Base-by-base conservation (phyloP, 495 filamentous ascomycete genomes). In the Penicillium parvum region DNA sequence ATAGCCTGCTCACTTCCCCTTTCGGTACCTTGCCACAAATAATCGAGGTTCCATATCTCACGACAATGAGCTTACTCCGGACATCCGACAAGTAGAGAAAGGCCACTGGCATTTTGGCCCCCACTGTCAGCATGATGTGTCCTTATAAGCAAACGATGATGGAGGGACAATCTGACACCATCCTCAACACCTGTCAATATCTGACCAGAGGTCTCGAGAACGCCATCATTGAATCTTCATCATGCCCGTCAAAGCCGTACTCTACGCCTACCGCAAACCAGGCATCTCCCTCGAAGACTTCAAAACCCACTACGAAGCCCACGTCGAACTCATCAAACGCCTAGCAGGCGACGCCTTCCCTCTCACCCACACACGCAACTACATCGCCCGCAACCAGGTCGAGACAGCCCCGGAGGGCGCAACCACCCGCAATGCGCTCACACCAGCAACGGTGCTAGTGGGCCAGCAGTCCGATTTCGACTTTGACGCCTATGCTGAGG, bases 381-480 rank as follows among this genome's bases (percentile, higher is more conserved):
- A 60, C 25, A 38, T 57, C n/a, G 37, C 43, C 0, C 57, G 57
- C 35, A 45, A 12, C 25, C 18, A 34, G 8, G 43, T 50, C 28
- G 42, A 53, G 5, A 29, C 35, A 5, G 33, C 50, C 15, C 25
- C 50, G 7, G 45, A 53, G 12, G 46, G 35, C 8, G 43, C 50
- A 17, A 47, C 42, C 8, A 18, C 32, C 1, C 48, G 51, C 17
- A 61, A 61, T 27, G 23, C 54, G 8, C 37, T 36, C 3, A 60
- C 54, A 6, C 64, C 64, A 7, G 68, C 66, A 5, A 49, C 42
- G 1, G 45, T 68, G 2, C 22, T 69, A 7, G 32, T 55, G 7
- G 69, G 70, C 16, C 48, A 43, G n/a, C 67, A 65, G 46, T 33
- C 45, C 4, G 69, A 65, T 23, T 64, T 67, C 22, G 61, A 71